Conservation (phyloP, 1,284 basidiomycete species). For the Cryptococcus sp. region DNA sequence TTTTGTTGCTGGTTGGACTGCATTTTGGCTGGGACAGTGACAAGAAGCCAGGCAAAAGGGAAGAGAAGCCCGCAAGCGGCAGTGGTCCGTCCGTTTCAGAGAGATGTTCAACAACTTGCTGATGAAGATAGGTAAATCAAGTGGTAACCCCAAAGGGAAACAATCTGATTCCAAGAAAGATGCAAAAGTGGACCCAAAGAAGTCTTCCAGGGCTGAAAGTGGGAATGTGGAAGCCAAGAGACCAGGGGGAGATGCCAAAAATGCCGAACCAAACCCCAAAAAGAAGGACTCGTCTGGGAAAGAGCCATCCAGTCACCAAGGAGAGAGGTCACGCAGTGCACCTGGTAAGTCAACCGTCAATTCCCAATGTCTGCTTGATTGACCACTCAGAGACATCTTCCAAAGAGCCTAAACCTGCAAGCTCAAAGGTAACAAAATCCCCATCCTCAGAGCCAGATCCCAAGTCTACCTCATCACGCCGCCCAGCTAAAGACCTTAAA, state of each 20-base stretch:
- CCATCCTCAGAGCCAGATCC: too few species aligned
- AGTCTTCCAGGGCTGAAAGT: too few species aligned
- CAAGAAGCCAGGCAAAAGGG: not conserved
- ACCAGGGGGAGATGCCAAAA: not conserved
- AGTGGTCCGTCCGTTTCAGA: not conserved
- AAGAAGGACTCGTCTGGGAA: too few species aligned
- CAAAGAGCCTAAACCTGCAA: too few species aligned
- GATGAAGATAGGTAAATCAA: not conserved
- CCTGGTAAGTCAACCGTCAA: too few species aligned
- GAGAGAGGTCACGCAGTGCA: too few species aligned
- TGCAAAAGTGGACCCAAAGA: not conserved
- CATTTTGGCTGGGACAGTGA: conserved; percentile 3
- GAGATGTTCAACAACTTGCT: not conserved
- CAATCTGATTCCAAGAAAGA: not conserved
- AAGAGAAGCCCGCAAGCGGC: not conserved
- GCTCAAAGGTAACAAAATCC: too few species aligned
- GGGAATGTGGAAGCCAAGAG: not conserved
- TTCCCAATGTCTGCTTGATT: too few species aligned
- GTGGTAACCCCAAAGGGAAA: not conserved
- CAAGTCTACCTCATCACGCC: not conserved
- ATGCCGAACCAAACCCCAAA: not conserved
- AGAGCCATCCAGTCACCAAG: too few species aligned
- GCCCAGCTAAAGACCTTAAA: not conserved
- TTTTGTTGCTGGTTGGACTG: not conserved
- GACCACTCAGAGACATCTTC: too few species aligned